These are phyloP conservation scores for Phytophthora crassamura DNA, from an alignment of 352 stramenopile genomes.

Conservation along the genomic window DNA sequence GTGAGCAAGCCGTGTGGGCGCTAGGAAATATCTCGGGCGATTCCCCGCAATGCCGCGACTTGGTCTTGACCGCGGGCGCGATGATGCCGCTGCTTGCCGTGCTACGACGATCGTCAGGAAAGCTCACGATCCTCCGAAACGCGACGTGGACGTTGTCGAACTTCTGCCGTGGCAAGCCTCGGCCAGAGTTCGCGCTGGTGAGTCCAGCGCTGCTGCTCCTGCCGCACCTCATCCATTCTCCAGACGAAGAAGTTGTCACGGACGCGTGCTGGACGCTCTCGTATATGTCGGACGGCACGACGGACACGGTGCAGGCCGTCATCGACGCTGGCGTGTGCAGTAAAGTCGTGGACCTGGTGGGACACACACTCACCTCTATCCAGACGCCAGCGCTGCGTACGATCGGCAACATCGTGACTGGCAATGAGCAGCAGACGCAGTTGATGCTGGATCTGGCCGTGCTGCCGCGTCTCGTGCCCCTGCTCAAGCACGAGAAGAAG, in stretches of 20 bases:
- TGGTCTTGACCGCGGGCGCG: slow-evolving; percentile 94
- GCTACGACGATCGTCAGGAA: slow-evolving; percentile 88
- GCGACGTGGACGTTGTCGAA: slow-evolving; percentile 99
- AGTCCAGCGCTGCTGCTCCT: slow-evolving; percentile 93
- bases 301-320: slow-evolving; percentile 98
- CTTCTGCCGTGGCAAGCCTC: slow-evolving; percentile 95
- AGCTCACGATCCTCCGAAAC: slow-evolving; percentile 98
- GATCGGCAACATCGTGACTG: slow-evolving; percentile 98
- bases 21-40: slow-evolving; percentile 99
- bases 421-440: slow-evolving; percentile 89
- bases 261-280: slow-evolving; percentile 99
- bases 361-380: slow-evolving; percentile 92
- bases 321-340: slow-evolving; percentile 96
- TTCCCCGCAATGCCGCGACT: slow-evolving; percentile 96
- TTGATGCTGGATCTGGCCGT: slow-evolving; percentile 64
- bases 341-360: slow-evolving; percentile 95
- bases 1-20: slow-evolving; percentile 97
- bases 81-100: slow-evolving; percentile 96
- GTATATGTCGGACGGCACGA: slow-evolving; percentile 98
- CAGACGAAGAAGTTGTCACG: slow-evolving; percentile 98
- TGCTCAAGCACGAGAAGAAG: slow-evolving; percentile 85
- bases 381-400: slow-evolving; percentile 97
- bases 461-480: slow-evolving; percentile 55
- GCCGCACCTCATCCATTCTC: slow-evolving; percentile 95
- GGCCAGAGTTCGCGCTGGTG: slow-evolving; percentile 97